Conservation (phyloP, 2,329 filamentous ascomycete genomes). For the Xenosphaeropsis pyriputrescens region DNA sequence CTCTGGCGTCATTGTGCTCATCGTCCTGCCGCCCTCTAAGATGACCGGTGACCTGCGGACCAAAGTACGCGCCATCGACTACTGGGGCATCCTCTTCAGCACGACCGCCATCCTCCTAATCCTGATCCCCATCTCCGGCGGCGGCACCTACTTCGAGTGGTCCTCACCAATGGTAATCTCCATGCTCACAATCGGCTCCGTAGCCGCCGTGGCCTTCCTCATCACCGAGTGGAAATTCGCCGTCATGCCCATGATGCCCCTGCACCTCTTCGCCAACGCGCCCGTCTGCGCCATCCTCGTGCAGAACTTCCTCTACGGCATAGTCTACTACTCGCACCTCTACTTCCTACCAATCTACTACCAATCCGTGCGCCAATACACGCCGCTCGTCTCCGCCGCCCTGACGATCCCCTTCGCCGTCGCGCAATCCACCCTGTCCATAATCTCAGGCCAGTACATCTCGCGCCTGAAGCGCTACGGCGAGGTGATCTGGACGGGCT, state of each 20-base stretch:
- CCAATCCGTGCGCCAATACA: constrained; percentile 31
- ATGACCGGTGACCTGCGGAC: constrained; percentile 29
- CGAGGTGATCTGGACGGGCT: constrained; percentile 34
- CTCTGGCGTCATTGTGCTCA: constrained; percentile 28
- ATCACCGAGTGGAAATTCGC: constrained; percentile 40
- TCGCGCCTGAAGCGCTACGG: constrained; percentile 40
- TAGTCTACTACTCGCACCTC: constrained; percentile 40
- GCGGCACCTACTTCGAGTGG: constrained; percentile 41
- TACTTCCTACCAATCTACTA: constrained; percentile 48
- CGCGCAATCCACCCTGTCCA: constrained; percentile 28
- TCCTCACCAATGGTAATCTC: constrained; percentile 39
- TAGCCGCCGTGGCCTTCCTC: constrained; percentile 31
- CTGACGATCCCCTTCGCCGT: constrained; percentile 33
- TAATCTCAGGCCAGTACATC: constrained; percentile 40
- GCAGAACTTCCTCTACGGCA: constrained; percentile 44
- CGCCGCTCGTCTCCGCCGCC: constrained; percentile 29
- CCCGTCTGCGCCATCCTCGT: constrained; percentile 37
- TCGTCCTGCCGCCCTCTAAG: constrained; percentile 35
- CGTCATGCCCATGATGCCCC: constrained; percentile 40
- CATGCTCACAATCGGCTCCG: constrained; percentile 36
- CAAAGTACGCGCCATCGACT: constrained; percentile 41
- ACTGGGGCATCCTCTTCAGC: constrained; percentile 36
- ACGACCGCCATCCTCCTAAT: constrained; percentile 42
- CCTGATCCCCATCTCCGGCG: constrained; percentile 48
- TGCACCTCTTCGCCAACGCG: constrained; percentile 36